Conservation (phyloP, 2,329 filamentous ascomycete genomes). For the Stagonosporopsis vannaccii region DNA sequence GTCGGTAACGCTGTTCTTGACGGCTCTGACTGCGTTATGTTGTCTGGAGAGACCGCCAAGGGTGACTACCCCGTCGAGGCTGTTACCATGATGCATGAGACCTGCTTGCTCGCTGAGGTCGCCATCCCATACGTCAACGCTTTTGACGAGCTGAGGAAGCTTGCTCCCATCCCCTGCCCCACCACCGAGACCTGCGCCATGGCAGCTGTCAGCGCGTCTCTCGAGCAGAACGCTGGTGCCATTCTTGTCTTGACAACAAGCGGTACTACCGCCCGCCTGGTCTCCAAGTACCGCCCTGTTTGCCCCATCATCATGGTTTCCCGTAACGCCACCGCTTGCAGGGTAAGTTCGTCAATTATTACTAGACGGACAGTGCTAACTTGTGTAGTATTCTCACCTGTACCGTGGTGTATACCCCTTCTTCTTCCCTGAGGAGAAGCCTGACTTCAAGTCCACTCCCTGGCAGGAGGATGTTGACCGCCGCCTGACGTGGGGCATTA, state of each 20-base stretch:
- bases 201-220: constrained; percentile 92
- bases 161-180: constrained; percentile 82
- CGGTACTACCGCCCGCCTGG: constrained; percentile 89
- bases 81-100: constrained; percentile 97
- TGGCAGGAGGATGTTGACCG: constrained; percentile 99
- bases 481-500: constrained; percentile 96
- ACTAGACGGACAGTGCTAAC: constrained; percentile 22
- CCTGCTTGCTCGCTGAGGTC: constrained; percentile 94
- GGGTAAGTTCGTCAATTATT: constrained; percentile 58
- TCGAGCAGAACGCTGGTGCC: constrained; percentile 94
- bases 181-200: constrained; percentile 95
- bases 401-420: constrained; percentile 99
- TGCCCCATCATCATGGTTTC: constrained; percentile 99
- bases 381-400: constrained; percentile 77
- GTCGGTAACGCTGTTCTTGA: constrained; percentile 98
- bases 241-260: constrained; percentile 97
- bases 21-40: constrained; percentile 98
- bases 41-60: constrained; percentile 99
- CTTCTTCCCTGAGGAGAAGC: constrained; percentile 90
- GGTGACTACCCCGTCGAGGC: constrained; percentile 92
- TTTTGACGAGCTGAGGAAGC: constrained; percentile 90
- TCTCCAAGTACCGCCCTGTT: constrained; percentile 98
- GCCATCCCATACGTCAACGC: constrained; percentile 96
- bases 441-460: constrained; percentile 88
- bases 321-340: constrained; percentile 79